Evolutionary conservation across 2,329 filamentous ascomycete species (phyloP).

Genomic region (Cordyceps cicadae): DNA sequence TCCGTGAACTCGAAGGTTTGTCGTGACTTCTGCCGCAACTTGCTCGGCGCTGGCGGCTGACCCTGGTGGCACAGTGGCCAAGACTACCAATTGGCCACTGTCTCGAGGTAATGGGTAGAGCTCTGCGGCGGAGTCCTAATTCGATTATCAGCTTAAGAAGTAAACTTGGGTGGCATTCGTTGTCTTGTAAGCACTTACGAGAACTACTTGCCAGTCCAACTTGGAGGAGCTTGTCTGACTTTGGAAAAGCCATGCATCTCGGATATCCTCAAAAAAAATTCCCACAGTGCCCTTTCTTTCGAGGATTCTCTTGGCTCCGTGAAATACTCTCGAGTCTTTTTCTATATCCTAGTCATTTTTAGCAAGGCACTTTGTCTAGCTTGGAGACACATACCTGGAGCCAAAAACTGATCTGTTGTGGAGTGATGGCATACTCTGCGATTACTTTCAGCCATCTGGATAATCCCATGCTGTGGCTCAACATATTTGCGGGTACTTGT

Average conservation of each 20-base stretch:
- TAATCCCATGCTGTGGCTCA: conserved; percentile 39
- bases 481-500: conserved; percentile 23
- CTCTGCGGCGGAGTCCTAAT: conserved; percentile 10
- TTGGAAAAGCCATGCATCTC: conserved; percentile 46
- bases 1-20: conserved; percentile 36
- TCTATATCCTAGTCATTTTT: conserved; percentile 29
- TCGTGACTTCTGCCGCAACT: conserved; percentile 22
- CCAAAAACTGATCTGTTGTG: conserved; percentile 34
- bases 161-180: conserved; percentile 7
- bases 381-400: conserved; percentile 32
- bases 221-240: conserved; percentile 36
- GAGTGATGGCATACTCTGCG: conserved; percentile 22
- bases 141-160: not conserved
- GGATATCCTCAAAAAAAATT: conserved; percentile 51
- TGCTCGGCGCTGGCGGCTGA: conserved; percentile 24
- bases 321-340: conserved; percentile 23
- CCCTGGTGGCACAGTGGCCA: conserved; percentile 17
- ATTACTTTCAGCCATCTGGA: conserved; percentile 38
- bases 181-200: conserved; percentile 14
- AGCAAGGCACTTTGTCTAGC: not conserved
- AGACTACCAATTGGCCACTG: conserved; percentile 23
- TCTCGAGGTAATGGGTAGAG: conserved; percentile 10
- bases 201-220: conserved; percentile 35
- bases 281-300: conserved; percentile 36
- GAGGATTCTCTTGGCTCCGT: conserved; percentile 31